These are phyloP conservation scores for Stemphylium beticola DNA, from an alignment of 2,329 filamentous ascomycete species.

Conservation along the genomic window DNA sequence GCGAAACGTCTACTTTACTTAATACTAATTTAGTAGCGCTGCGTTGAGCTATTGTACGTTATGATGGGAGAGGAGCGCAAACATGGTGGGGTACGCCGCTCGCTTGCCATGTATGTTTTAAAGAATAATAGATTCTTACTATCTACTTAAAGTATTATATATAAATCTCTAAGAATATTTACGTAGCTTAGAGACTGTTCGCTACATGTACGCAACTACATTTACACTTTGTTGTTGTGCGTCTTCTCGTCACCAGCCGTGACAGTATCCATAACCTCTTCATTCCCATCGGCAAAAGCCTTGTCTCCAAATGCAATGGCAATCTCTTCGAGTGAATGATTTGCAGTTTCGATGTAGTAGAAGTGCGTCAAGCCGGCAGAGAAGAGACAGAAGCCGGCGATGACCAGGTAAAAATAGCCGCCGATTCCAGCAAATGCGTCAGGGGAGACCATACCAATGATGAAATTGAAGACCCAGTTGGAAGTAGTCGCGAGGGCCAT, in stretches of 20 bases:
- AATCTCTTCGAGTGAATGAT: constrained; percentile 49
- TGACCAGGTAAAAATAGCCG: constrained; percentile 53
- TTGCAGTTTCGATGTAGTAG: constrained; percentile 53
- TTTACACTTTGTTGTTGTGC: constrained; percentile 4
- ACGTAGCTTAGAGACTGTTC: too few species aligned
- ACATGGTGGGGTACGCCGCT: too few species aligned
- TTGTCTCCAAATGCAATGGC: constrained; percentile 52
- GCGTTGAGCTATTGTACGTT: too few species aligned
- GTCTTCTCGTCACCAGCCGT: constrained; percentile 17
- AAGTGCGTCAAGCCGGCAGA: constrained; percentile 43
- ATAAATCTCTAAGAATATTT: too few species aligned
- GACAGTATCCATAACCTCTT: constrained; percentile 22
- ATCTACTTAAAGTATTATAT: too few species aligned
- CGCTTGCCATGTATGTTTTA: too few species aligned
- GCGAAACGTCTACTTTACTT: too few species aligned
- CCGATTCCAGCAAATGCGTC: constrained; percentile 52
- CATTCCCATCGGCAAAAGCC: constrained; percentile 44
- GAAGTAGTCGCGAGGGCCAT: constrained; percentile 50
- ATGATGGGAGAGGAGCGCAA: too few species aligned
- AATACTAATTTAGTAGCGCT: too few species aligned
- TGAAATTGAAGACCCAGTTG: constrained; percentile 51
- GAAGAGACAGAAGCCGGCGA: constrained; percentile 36
- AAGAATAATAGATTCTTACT: too few species aligned
- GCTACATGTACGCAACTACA: too few species aligned
- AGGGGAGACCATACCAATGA: constrained; percentile 52